A percentile compares a stretch with the other conserved stretches of the same genome.
phyloP scores from a whole-genome alignment of 2,329 filamentous ascomycete genomes.

The Epichloe gansuensis region DNA sequence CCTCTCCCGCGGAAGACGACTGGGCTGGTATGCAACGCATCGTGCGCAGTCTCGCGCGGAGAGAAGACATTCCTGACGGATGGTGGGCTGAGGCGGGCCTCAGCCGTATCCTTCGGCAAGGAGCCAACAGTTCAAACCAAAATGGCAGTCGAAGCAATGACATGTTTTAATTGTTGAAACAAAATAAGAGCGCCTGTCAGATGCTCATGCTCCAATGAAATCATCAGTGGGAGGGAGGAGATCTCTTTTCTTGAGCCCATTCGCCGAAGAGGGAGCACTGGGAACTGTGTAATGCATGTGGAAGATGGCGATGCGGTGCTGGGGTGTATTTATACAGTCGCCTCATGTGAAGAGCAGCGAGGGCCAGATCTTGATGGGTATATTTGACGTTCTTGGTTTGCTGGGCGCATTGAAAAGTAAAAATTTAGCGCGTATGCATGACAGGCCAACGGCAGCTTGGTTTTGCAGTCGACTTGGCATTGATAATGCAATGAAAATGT shows the following conservation, averaged over 20 bases:
- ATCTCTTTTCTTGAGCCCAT: too few relatives aligned
- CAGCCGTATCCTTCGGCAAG: conserved; percentile 39
- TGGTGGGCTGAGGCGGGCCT: conserved; percentile 68
- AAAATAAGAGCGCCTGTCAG: too few relatives aligned
- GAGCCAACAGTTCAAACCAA: conserved; percentile 8
- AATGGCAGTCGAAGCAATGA: background rate
- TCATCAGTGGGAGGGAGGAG: background rate
- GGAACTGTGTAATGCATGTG: background rate
- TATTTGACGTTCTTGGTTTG: background rate
- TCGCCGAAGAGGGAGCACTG: background rate
- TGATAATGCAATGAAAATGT: too few relatives aligned
- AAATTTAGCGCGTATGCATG: background rate
- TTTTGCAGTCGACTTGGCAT: background rate
- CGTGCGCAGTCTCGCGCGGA: conserved; percentile 53
- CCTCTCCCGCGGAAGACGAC: conserved; percentile 24
- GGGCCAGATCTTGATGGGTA: background rate
- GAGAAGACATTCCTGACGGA: conserved; percentile 68
- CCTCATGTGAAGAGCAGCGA: background rate
- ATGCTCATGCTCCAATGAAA: background rate
- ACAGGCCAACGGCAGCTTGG: background rate
- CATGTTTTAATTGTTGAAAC: background rate
- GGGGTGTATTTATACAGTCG: background rate
- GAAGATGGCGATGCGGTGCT: too few relatives aligned
- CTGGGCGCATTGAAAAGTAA: background rate
- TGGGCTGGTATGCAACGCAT: conserved; percentile 58